Evolutionary conservation across 176 grass and related monocot species (phyloP), one percentile per base, ranked within the genome.

Genomic region (Aegilops tauschii): DNA sequence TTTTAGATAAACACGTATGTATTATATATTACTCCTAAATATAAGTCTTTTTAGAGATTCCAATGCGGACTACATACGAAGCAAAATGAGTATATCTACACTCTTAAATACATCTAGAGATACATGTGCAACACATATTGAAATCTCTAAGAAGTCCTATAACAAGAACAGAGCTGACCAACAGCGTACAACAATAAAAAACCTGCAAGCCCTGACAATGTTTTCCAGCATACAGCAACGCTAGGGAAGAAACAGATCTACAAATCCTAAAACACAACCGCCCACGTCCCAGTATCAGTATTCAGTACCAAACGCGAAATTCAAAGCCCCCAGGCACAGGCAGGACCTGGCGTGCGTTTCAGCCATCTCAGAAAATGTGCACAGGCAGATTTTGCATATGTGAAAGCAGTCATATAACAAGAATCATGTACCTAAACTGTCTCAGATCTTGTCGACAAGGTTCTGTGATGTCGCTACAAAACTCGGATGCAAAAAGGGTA

Each of bases 401-500:
- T 30, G 54, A 64, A 86, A 29, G 29, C 65, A 18, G 50, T 21
- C 9, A 29, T 71, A 61, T 71, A 61, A 35, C 84, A 87, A 65
- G 25, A 83, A 66, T 79, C 34, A 44, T 74, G 59, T 74, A 4
- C 16, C 84, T 75, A 35, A 59, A 56, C 65, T 72, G 73, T 61
- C 64, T 79, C 74, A 68, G 34, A 25, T 84, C 23, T 84, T 61
- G 39, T 20, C 68, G 68, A 67, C 67, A 67, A 47, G 40, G 66
- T 66, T 67, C 59, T 76, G 9, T 40, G 20, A 76, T 68, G 12
- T 58, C 67, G 29, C 35, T 49, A 69, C 80, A 80, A 79, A 66
- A 11, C 12, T 42, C 8, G 1, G 73, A 74, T 83, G 44, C 56
- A 56, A 87, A 52, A 85, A 62, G 21, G 9, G 69, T 76, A 82